Percentiles rank a stretch among this genome's conserved stretches.
phyloP scores from a whole-genome alignment of 23 red algal species.

The Chondrus crispus region DNA sequence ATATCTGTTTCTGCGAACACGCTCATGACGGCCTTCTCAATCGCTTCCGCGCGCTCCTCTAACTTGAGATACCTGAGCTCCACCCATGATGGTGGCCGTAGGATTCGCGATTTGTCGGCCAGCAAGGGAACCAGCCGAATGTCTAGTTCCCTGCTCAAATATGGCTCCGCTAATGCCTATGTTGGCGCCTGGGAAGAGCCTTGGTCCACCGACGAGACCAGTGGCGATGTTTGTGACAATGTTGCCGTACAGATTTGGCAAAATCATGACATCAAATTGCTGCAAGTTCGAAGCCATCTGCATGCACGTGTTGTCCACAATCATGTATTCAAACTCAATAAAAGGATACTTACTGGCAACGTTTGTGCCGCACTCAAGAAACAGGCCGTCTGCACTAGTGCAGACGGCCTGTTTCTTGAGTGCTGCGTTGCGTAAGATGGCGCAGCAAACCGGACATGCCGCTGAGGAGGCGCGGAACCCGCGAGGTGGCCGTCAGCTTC shows the following conservation, averaged over 20 bases:
- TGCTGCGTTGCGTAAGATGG: too few relatives aligned
- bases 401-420: too few relatives aligned
- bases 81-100: constrained; percentile 81
- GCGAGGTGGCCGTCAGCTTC: too few relatives aligned
- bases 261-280: constrained; percentile 95
- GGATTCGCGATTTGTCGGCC: constrained; percentile 89
- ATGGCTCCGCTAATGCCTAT: constrained; percentile 76
- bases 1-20: constrained; percentile 39
- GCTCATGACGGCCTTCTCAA: constrained; percentile 76
- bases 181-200: constrained; percentile 91
- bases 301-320: constrained; percentile 96
- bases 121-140: constrained; percentile 78
- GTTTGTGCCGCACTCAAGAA: constrained; percentile 71
- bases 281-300: constrained; percentile 82
- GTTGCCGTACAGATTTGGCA: constrained; percentile 98
- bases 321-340: constrained; percentile 92
- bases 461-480: too few relatives aligned
- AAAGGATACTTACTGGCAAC: constrained; percentile 88
- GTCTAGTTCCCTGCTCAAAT: constrained; percentile 90
- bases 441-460: too few relatives aligned
- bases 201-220: constrained; percentile 84
- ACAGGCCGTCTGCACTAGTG: constrained; percentile 87
- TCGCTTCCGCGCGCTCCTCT: constrained; percentile 67
- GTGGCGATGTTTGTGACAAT: constrained; percentile 89
- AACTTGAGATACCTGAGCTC: constrained; percentile 85